Conservation (phyloP, 345 rosid species). For the Capsella bursapastoris region DNA sequence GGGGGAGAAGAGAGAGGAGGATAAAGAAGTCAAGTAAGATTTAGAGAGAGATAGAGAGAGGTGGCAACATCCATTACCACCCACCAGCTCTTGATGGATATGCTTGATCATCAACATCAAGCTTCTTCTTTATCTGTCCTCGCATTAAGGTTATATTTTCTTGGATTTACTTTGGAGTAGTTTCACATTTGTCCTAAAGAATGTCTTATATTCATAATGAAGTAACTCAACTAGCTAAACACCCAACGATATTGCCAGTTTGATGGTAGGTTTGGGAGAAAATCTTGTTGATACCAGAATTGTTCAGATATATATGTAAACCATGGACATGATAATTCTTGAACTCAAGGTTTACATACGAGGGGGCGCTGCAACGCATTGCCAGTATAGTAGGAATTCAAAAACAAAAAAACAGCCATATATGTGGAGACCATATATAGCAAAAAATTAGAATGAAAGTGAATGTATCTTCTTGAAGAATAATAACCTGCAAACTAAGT, state of each 20-base stretch:
- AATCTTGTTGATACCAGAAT: background rate
- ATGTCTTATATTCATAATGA: conserved; percentile 9
- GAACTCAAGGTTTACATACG: background rate
- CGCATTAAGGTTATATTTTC: conserved; percentile 2
- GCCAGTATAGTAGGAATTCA: no score
- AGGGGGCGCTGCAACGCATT: no score
- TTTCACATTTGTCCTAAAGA: background rate
- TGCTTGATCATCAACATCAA: conserved; percentile 41
- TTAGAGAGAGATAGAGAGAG: conserved; percentile 42
- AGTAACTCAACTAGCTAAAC: conserved; percentile 15
- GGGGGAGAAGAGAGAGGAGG: conserved; percentile 50
- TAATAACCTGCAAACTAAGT: conserved; percentile 24
- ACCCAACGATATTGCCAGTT: conserved; percentile 18
- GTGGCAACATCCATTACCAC: conserved; percentile 49
- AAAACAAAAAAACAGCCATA: no score
- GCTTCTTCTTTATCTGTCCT: background rate
- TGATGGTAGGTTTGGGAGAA: conserved; percentile 20
- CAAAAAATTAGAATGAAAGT: conserved; percentile 21
- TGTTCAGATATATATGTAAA: background rate
- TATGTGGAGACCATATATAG: conserved; percentile 19
- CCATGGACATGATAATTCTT: background rate
- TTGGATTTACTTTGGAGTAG: conserved; percentile 10
- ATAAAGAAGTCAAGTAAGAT: conserved; percentile 46
- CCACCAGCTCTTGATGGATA: conserved; percentile 84
- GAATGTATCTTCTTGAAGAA: conserved; percentile 36